Base-by-base conservation (phyloP, 495 filamentous ascomycete species). In the Tricharina praecox region DNA sequence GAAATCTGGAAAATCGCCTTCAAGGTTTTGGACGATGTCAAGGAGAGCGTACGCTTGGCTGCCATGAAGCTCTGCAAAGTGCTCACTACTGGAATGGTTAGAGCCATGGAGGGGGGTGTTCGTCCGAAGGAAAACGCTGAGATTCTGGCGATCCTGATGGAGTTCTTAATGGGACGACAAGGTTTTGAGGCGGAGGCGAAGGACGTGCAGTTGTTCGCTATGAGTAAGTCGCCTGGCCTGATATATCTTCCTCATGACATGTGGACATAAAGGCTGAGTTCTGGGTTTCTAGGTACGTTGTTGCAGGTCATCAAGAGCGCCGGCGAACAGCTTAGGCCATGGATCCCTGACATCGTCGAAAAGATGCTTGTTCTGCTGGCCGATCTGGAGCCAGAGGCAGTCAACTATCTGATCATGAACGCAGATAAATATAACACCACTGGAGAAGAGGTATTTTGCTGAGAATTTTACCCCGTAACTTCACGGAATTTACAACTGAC, bases 321-420 rank as follows among this genome's bases (percentile, higher is more conserved):
- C 41, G 78, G 79, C 11, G 73, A 70, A 40, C 70, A 75, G 1
- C 64, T 97, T 15, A 72, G 78, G 13, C 82, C 82, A 0, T 93
- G 85, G 61, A 75, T 93, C 13, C 77, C 88, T 0, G 71, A 73
- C 26, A 77, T 96, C 36, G 71, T 94, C 8, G 81, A 85, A 41
- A 80, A 82, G 49, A 74, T 88, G 25, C 66, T 97, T 9, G 76
- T 73, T 9, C 72, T 87, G 5, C 67, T 95, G 11, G 93, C 82
- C 59, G 84, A 84, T 1, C 66, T 95, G 24, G 90, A 97, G 65
- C 81, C 77, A 0, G 79, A 92, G 50, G 45, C 70, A 8, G 74
- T 95, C 56, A 94, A 96, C 55, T 95, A 94, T 58, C 67, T 93
- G 46, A 85, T 93, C 64, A 74, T 93, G 51, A 86, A 90, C 53